Conservation (phyloP, 1,139 yeast genomes). For the Kodamaea derodonti region DNA sequence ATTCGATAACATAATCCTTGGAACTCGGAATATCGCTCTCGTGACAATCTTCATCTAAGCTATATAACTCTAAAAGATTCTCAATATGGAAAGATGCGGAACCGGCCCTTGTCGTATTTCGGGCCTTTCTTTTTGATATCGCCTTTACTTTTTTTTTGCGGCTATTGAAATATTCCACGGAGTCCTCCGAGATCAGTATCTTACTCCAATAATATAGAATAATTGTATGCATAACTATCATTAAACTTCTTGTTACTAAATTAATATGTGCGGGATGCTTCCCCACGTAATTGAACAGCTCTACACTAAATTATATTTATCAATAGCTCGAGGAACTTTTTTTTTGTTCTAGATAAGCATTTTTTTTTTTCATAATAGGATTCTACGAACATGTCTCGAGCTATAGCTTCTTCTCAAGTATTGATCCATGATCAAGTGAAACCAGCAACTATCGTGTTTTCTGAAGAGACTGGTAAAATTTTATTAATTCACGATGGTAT, state of each 20-base stretch:
- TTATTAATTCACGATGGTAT: constrained; percentile 39
- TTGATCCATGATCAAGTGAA: constrained; percentile 46
- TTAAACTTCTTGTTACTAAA: no score
- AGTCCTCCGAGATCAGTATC: neutral
- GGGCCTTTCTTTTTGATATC: neutral
- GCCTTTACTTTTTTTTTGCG: neutral
- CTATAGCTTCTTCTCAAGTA: constrained; percentile 64
- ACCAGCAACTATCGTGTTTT: constrained; percentile 69
- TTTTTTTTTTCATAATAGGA: neutral
- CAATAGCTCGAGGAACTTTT: no score
- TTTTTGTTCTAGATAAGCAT: no score
- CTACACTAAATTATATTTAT: no score
- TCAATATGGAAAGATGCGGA: no score
- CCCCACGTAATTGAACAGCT: no score
- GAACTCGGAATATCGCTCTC: no score
- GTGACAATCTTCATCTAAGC: no score
- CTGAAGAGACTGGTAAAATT: constrained; percentile 62
- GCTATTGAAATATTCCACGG: neutral
- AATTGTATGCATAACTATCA: no score
- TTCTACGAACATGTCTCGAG: constrained; percentile 68
- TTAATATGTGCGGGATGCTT: no score
- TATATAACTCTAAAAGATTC: no score
- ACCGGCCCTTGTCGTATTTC: neutral
- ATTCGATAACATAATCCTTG: no score
- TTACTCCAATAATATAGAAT: neutral